Conservation (phyloP, 345 rosid genomes). For the Populus simonii region DNA sequence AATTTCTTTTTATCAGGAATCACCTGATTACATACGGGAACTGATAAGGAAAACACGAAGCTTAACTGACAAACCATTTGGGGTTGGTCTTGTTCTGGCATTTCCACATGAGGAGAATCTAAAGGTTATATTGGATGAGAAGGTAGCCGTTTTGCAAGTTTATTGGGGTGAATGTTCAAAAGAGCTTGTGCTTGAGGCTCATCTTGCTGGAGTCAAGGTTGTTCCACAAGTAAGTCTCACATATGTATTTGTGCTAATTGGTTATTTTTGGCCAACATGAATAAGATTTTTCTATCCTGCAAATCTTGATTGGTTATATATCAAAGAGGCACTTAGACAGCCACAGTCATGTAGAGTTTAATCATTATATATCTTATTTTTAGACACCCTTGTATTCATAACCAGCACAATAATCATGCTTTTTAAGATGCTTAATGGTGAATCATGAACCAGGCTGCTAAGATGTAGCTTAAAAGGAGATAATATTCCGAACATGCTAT, state of each 20-base stretch:
- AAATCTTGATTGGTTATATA: not conserved
- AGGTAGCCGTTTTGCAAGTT: conserved; percentile 70
- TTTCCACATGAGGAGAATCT: conserved; percentile 76
- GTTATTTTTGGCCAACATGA: not conserved
- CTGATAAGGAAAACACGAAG: conserved; percentile 65
- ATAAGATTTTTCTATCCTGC: not conserved
- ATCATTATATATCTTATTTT: not conserved
- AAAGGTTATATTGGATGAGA: conserved; percentile 63
- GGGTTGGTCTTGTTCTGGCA: conserved; percentile 68
- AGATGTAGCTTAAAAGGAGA: not conserved
- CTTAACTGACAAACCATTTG: conserved; percentile 73
- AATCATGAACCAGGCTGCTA: not conserved
- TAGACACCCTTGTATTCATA: not conserved
- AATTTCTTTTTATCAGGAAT: conserved; percentile 41
- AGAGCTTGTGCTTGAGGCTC: conserved; percentile 65
- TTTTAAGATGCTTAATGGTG: not conserved
- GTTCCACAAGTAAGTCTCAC: conserved; percentile 64
- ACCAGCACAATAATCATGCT: too few relatives aligned
- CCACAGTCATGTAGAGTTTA: not conserved
- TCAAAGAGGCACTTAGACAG: too few relatives aligned
- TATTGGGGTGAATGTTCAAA: conserved; percentile 77
- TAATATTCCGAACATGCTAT: not conserved
- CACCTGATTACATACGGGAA: conserved; percentile 59
- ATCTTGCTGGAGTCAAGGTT: conserved; percentile 60
- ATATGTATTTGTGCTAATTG: not conserved